Percentiles rank a stretch among this genome's conserved stretches.
Evolutionary conservation across 495 filamentous ascomycete genomes (phyloP).

Genomic region (Mytilinidion resinicola): DNA sequence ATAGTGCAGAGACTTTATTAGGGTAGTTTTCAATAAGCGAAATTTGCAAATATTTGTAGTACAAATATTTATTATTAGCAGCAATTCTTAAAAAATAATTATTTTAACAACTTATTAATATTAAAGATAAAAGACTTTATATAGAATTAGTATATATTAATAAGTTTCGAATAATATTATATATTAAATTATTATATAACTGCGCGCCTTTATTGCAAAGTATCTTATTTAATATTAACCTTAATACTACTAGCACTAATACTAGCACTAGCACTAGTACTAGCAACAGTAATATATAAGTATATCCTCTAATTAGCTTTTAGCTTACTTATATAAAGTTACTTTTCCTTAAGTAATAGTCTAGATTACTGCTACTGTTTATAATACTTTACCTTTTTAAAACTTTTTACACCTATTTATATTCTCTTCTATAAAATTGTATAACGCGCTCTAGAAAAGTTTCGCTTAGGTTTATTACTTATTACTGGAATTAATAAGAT

Average conservation of each 20-base stretch:
- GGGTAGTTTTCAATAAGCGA: too few species aligned
- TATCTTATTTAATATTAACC: neutral
- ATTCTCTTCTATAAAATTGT: neutral
- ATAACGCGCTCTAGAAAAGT: neutral
- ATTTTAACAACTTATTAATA: too few species aligned
- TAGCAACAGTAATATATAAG: neutral
- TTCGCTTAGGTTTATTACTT: neutral
- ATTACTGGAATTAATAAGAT: neutral
- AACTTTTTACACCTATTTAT: neutral
- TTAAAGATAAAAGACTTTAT: too few species aligned
- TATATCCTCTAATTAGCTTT: neutral
- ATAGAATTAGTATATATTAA: too few species aligned
- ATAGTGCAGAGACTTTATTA: too few species aligned
- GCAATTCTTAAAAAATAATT: too few species aligned
- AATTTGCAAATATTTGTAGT: too few species aligned
- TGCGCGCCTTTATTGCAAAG: too few species aligned
- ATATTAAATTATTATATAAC: too few species aligned
- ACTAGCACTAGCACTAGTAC: neutral
- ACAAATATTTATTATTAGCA: too few species aligned
- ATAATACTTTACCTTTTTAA: neutral
- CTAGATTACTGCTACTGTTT: neutral
- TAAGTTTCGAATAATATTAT: too few species aligned
- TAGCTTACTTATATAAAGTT: neutral
- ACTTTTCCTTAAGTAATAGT: neutral
- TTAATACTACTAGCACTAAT: neutral